A percentile compares a stretch with the other conserved stretches of the same genome.
phyloP scores from a whole-genome alignment of 2,329 filamentous ascomycete species.

The Cercospora canescens region DNA sequence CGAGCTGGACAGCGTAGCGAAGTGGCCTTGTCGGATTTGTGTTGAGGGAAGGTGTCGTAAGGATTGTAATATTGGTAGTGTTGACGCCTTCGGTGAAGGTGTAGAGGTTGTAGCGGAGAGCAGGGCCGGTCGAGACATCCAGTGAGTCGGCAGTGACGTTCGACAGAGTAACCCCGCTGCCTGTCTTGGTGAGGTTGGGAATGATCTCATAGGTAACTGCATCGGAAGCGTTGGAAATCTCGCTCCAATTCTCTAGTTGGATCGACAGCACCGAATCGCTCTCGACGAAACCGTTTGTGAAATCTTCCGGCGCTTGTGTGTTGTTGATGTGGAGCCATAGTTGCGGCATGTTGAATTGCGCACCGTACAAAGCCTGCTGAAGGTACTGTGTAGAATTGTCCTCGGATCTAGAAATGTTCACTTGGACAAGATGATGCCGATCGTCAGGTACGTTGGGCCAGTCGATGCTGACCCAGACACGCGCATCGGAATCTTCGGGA shows the following conservation, averaged over 20 bases:
- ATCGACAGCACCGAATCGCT: slow-evolving; percentile 50
- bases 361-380: neutral
- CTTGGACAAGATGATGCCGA: neutral
- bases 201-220: slow-evolving; percentile 18
- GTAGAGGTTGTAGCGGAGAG: slow-evolving; percentile 48
- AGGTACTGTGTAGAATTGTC: slow-evolving; percentile 3
- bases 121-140: slow-evolving; percentile 51
- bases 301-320: slow-evolving; percentile 43
- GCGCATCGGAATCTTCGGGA: slow-evolving; percentile 28
- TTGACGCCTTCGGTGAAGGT: slow-evolving; percentile 31
- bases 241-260: slow-evolving; percentile 37
- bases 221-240: slow-evolving; percentile 23
- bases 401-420: neutral
- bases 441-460: neutral
- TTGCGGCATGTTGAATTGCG: slow-evolving; percentile 40
- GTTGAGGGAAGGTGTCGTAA: slow-evolving; percentile 31
- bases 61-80: slow-evolving; percentile 37
- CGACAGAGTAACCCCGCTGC: slow-evolving; percentile 51
- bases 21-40: slow-evolving; percentile 32
- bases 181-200: slow-evolving; percentile 53
- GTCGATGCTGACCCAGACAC: neutral
- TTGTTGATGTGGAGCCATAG: slow-evolving; percentile 57
- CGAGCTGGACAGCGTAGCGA: slow-evolving; percentile 41
- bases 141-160: slow-evolving; percentile 23
- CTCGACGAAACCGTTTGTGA: slow-evolving; percentile 62